Percentiles rank a stretch among this genome's conserved stretches.
These are phyloP conservation scores for Triglochin maritima DNA, from an alignment of 106 monocot genomes.

Conservation along the genomic window DNA sequence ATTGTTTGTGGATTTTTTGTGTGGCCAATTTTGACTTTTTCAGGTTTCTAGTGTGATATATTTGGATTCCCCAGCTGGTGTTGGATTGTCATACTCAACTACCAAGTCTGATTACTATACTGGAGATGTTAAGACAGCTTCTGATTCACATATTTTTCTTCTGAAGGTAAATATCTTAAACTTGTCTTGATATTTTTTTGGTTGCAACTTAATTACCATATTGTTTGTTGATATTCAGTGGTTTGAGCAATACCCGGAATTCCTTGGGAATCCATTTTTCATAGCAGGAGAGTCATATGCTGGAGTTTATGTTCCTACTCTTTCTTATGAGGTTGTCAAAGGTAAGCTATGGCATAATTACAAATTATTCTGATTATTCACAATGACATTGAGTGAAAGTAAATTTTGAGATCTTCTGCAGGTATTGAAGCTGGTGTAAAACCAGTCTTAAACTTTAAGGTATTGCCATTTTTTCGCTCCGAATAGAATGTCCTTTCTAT, in stretches of 20 bases:
- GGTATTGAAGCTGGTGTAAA: constrained; percentile 51
- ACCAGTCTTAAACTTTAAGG: constrained; percentile 85
- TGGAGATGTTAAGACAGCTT: constrained; percentile 83
- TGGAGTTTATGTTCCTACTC: constrained; percentile 85
- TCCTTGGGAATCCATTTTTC: constrained; percentile 66
- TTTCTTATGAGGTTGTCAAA: constrained; percentile 65
- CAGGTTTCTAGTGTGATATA: constrained; percentile 83
- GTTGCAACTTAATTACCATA: background rate
- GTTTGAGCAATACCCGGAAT: constrained; percentile 81
- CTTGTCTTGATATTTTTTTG: background rate
- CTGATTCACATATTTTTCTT: constrained; percentile 76
- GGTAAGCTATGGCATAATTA: constrained; percentile 19
- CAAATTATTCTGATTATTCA: background rate
- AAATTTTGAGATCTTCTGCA: constrained; percentile 9
- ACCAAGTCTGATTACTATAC: constrained; percentile 53
- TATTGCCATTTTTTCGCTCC: constrained; percentile 5
- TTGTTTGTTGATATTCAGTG: constrained; percentile 30
- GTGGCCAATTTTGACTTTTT: background rate
- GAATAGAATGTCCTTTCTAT: too few species aligned
- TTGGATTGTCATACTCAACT: constrained; percentile 73
- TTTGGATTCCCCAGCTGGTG: constrained; percentile 94
- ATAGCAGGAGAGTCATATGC: constrained; percentile 91
- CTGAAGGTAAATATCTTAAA: constrained; percentile 41
- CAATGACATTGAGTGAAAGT: background rate
- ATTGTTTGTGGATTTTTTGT: background rate